phyloP scores from a whole-genome alignment of 139 green algal genomes.

The Bryopsis sp. region DNA sequence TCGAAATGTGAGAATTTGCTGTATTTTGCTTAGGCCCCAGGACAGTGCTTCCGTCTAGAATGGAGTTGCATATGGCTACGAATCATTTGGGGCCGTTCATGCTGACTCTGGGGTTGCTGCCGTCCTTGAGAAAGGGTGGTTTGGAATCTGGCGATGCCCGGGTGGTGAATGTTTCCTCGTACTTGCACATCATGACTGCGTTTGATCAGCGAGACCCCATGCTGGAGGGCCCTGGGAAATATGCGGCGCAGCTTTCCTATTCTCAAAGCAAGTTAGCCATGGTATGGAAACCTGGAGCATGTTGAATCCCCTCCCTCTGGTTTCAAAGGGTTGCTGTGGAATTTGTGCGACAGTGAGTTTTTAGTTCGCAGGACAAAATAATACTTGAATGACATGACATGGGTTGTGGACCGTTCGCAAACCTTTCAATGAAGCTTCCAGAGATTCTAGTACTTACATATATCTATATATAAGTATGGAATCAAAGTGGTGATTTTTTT shows the following conservation, averaged over 20 bases:
- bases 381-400: too few relatives aligned
- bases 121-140: background rate
- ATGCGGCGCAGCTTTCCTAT: background rate
- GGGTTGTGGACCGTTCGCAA: too few relatives aligned
- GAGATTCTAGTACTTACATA: too few relatives aligned
- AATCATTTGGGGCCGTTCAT: constrained; percentile 15
- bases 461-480: too few relatives aligned
- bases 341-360: background rate
- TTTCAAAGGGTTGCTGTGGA: background rate
- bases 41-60: background rate
- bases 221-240: background rate
- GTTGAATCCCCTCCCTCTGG: background rate
- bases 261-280: constrained; percentile 10
- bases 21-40: background rate
- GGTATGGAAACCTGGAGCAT: background rate
- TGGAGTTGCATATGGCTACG: constrained; percentile 3
- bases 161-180: constrained; percentile 8
- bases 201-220: constrained; percentile 4
- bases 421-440: too few relatives aligned
- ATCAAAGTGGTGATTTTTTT: too few relatives aligned
- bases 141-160: background rate
- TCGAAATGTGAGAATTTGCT: background rate
- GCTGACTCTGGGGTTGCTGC: constrained; percentile 6
- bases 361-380: too few relatives aligned
- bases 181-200: background rate